phyloP scores from a whole-genome alignment of 2,329 filamentous ascomycete species.

The Venturia aucupariae region DNA sequence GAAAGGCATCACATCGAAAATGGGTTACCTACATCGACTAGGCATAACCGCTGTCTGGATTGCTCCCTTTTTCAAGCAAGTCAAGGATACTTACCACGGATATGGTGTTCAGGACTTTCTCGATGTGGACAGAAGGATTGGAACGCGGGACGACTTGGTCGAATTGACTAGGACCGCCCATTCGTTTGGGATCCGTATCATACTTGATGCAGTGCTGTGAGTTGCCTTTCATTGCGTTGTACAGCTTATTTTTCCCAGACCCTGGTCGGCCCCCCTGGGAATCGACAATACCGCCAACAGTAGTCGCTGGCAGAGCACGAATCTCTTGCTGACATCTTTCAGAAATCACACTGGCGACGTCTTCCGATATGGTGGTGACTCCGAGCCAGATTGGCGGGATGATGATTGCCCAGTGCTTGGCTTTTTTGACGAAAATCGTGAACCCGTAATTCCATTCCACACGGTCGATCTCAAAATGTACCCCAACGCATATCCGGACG shows the following conservation, averaged over 20 bases:
- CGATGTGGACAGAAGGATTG: constrained; percentile 20
- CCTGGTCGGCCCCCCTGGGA: neutral
- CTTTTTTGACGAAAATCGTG: constrained; percentile 16
- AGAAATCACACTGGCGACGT: constrained; percentile 18
- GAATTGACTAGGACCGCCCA: constrained; percentile 20
- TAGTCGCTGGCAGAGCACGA: neutral
- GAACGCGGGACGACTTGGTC: constrained; percentile 19
- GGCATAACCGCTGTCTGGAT: constrained; percentile 21
- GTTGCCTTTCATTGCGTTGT: neutral
- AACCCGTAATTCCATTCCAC: neutral
- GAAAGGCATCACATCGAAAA: constrained; percentile 19
- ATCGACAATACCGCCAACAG: neutral
- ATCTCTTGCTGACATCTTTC: constrained; percentile 15
- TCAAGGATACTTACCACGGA: constrained; percentile 19
- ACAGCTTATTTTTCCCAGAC: neutral
- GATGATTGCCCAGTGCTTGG: neutral
- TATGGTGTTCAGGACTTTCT: constrained; percentile 20
- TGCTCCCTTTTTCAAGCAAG: constrained; percentile 21
- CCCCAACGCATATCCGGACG: constrained; percentile 13
- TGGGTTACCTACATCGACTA: constrained; percentile 21
- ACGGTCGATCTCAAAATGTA: neutral
- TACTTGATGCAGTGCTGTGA: constrained; percentile 17
- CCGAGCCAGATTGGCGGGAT: constrained; percentile 1
- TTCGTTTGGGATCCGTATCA: constrained; percentile 19
- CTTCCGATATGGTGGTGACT: constrained; percentile 11